A percentile compares a stretch with the other conserved stretches of the same genome.
phyloP scores from a whole-genome alignment of 148 eudicot species.

The Linanthus parryae region DNA sequence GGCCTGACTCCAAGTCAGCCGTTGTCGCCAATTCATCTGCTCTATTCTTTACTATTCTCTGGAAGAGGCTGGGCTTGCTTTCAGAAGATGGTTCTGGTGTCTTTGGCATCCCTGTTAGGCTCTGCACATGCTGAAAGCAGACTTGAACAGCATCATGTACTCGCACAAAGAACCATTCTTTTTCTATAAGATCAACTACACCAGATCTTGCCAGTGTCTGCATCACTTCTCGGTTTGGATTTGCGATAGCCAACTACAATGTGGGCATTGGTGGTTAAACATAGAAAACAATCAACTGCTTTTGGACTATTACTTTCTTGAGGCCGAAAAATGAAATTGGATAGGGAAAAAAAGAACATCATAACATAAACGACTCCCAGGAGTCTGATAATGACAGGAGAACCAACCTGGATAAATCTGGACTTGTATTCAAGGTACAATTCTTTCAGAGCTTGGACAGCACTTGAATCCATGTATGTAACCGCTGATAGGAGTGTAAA shows the following conservation, averaged over 20 bases:
- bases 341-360: no score
- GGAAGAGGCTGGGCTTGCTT: constrained; percentile 28
- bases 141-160: constrained; percentile 95
- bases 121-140: constrained; percentile 68
- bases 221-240: constrained; percentile 78
- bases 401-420: constrained; percentile 67
- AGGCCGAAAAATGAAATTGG: no score
- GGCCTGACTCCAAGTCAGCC: constrained; percentile 58
- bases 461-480: constrained; percentile 81
- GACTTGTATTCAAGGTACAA: constrained; percentile 75
- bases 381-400: no score
- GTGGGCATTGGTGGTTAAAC: background rate
- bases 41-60: constrained; percentile 34
- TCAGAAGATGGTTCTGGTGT: constrained; percentile 22
- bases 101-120: constrained; percentile 24
- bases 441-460: constrained; percentile 73
- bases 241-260: constrained; percentile 67
- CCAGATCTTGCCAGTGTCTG: constrained; percentile 64
- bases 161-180: constrained; percentile 92
- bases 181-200: constrained; percentile 70
- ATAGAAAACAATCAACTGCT: no score
- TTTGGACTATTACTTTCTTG: no score
- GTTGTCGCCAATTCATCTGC: constrained; percentile 30
- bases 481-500: constrained; percentile 39
- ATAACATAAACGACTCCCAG: no score